Evolutionary conservation across 2,329 filamentous ascomycete species (phyloP), one percentile per base, ranked within the genome.

Genomic region (Nakataea oryzae): DNA sequence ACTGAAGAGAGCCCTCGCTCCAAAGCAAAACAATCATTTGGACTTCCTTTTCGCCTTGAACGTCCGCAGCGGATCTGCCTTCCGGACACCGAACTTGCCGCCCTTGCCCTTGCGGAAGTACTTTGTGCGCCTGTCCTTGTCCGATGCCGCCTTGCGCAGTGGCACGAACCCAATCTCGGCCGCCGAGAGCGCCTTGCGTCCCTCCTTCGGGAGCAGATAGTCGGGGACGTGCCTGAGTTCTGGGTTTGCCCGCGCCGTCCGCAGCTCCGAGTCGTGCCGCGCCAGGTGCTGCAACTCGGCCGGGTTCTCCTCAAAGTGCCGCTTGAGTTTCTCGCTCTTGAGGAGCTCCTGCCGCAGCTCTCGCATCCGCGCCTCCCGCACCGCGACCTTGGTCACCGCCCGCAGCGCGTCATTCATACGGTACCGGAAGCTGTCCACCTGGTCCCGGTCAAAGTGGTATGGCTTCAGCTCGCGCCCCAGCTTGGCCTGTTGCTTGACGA

Each of bases 251-350:
- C 90, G 81, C 17, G 93, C 91, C 28, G 92, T 87, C 64, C 92
- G 84, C 62, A 96, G 80, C 73, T 97, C 93, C 50, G 87, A 88
- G 72, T 99, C 95, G 72, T 99, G 95, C 29, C 93, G 85, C 41
- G 50, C 47, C 67, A 97, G 79, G 72, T 96, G 91, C 50, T 86
- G 85, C 66, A 97, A 77, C 71, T 97, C 93, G 34, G 88, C 86
- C 0, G 95, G 95, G 73, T 99, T 97, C 74, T 99, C 95, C 72
- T 97, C 95, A 70, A 97, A 99, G 78, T 97, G 91, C 71, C 92
- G 84, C 75, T 95, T 93, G 62, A 99, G 79, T 75, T 96, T 97
- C 71, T 97, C 93, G 66, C 89, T 93, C 77, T 96, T 96, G 69
- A 97, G 81, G 14, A 99, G 81, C 74, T 97, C 95, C 72, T 93